phyloP scores from a whole-genome alignment of 345 rosid genomes.

The Citrus mangshanensis region DNA sequence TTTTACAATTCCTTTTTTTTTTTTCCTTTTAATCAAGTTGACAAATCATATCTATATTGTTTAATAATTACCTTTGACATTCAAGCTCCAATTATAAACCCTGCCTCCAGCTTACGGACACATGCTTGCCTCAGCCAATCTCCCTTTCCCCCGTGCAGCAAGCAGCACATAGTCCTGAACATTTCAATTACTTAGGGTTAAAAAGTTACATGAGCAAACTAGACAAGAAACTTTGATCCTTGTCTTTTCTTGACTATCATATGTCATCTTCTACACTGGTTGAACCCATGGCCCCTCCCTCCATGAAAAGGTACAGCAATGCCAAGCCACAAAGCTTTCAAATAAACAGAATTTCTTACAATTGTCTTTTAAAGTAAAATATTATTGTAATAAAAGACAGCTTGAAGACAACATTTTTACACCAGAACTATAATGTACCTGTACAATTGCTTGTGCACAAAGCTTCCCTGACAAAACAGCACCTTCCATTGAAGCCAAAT shows the following conservation, averaged over 20 bases:
- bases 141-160: slow-evolving; percentile 27
- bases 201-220: not conserved
- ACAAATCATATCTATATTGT: not conserved
- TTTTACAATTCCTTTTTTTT: not conserved
- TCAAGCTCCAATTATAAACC: not conserved
- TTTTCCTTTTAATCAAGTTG: not conserved
- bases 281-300: no score
- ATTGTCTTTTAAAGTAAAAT: not conserved
- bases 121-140: slow-evolving; percentile 47
- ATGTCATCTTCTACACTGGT: no score
- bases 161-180: slow-evolving; percentile 63
- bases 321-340: not conserved
- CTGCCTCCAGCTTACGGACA: not conserved
- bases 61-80: not conserved
- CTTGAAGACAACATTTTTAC: not conserved
- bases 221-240: no score
- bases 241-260: no score
- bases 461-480: slow-evolving; percentile 93
- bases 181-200: not conserved
- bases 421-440: slow-evolving; percentile 39
- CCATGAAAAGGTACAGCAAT: not conserved
- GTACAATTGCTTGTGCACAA: slow-evolving; percentile 76
- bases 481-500: slow-evolving; percentile 98
- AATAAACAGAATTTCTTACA: not conserved
- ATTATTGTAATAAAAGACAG: not conserved